These are phyloP conservation scores for Auriscalpium microsporum DNA, from an alignment of 768 basidiomycete genomes.

Conservation along the genomic window DNA sequence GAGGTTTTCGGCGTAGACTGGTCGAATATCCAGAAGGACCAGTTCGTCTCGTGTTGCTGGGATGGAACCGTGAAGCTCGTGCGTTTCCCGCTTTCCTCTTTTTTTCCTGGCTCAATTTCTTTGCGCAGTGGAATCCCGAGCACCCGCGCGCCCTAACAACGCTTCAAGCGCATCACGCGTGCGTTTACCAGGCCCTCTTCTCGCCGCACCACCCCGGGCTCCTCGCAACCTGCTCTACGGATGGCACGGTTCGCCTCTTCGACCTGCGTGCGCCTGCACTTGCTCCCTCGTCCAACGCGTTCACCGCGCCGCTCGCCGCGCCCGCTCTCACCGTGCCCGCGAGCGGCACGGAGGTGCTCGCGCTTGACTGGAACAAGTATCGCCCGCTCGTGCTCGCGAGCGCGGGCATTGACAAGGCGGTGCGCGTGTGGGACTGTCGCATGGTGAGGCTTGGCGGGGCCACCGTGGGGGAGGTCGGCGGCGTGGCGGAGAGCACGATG, in stretches of 20 bases:
- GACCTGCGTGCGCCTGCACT: constrained; percentile 65
- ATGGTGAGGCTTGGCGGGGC: constrained; percentile 51
- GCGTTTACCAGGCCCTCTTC: constrained; percentile 87
- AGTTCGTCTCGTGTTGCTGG: constrained; percentile 85
- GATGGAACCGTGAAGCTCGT: constrained; percentile 87
- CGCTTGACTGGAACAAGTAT: constrained; percentile 93
- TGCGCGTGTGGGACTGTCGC: constrained; percentile 81
- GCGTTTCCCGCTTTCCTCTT: constrained; percentile 21
- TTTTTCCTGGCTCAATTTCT: not conserved
- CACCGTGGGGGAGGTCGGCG: constrained; percentile 48
- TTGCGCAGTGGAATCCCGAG: constrained; percentile 76
- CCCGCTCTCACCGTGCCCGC: constrained; percentile 73
- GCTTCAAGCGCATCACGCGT: constrained; percentile 73
- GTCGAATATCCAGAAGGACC: constrained; percentile 88
- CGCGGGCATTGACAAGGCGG: constrained; percentile 67
- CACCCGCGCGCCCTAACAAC: constrained; percentile 71
- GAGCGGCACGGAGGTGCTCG: constrained; percentile 68
- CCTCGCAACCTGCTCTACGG: constrained; percentile 77
- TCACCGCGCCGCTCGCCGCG: constrained; percentile 59
- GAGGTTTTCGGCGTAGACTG: constrained; percentile 94
- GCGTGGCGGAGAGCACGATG: constrained; percentile 59
- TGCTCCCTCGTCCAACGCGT: constrained; percentile 40
- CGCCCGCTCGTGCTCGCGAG: constrained; percentile 69
- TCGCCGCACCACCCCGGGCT: constrained; percentile 85
- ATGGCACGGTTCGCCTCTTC: constrained; percentile 79